Evolutionary conservation across 441 rosid genomes (phyloP), one percentile per base, ranked within the genome.

Genomic region (Croton laevigatus): DNA sequence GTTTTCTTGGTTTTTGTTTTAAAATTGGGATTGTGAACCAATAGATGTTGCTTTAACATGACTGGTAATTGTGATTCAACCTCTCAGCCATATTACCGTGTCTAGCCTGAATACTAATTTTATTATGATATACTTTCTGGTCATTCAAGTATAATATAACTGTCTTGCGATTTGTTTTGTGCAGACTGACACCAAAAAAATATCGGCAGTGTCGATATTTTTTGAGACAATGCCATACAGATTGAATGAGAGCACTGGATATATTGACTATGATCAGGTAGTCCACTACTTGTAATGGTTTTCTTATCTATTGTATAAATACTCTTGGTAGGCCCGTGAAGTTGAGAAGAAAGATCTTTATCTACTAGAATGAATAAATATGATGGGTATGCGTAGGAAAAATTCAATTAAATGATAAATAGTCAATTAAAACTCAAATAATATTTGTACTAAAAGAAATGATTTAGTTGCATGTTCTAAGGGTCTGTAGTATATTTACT

Each of bases 221-320:
- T 94, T 94, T 69, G 94, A 94, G 90, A 94, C 97, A 61, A 86
- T 94, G 95, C 98, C 98, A 4, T 91, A 94, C 80, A 86, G 97
- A 86, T 81, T 94, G 80, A 74, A 94, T 46, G 97, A 94, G 87
- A 87, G 76, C 83, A 91, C 98, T 3, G 97, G 97, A 49, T 94
- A 85, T 72, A 94, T 94, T 66, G 97, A 94, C 75, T 91, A 94
- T 52, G 97, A 91, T 37, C 98, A 90, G 97, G 98, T 91, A 81
- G 23, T 19, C 66, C 66, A n/a, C 16, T 73, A 23, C 40, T 58
- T 48, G 19, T 32, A 46, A n/a, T 59, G 38, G n/a, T 11, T 62
- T 58, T 48, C 34, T 27, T 69, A 32, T 46, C 44, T 20, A 8
- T 68, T 60, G 53, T 40, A 57, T 32, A 17, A 16, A 51, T 32